Evolutionary conservation across 345 rosid species (phyloP).

Genomic region (Brassica nigra): DNA sequence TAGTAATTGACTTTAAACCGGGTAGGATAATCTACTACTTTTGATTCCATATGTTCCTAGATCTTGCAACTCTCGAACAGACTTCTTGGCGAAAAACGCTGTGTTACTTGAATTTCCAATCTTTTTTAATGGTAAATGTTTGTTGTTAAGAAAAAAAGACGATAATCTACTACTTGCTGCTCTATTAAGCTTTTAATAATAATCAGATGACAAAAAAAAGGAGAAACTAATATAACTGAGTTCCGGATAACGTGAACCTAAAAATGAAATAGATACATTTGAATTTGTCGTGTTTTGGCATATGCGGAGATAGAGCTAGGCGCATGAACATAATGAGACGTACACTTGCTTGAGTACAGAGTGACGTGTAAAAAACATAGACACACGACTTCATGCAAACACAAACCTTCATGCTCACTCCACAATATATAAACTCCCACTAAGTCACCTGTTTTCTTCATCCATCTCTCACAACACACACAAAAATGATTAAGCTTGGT

Average conservation of each 20-base stretch:
- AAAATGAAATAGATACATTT: conserved; percentile 10
- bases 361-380: conserved; percentile 36
- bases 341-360: conserved; percentile 26
- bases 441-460: conserved; percentile 4
- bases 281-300: conserved; percentile 12
- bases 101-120: too few species aligned
- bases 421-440: conserved; percentile 25
- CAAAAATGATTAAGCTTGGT: conserved; percentile 18
- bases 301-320: conserved; percentile 20
- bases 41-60: too few species aligned
- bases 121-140: too few species aligned
- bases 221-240: neutral
- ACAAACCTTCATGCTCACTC: conserved; percentile 14
- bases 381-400: conserved; percentile 31
- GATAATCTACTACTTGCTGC: too few species aligned
- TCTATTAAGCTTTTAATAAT: too few species aligned
- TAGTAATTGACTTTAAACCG: too few species aligned
- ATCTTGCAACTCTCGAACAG: too few species aligned
- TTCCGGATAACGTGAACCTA: neutral
- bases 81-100: too few species aligned
- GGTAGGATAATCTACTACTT: too few species aligned
- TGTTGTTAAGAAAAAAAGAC: too few species aligned
- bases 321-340: conserved; percentile 8
- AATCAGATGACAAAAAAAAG: too few species aligned
- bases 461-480: conserved; percentile 25